Evolutionary conservation across 1,139 yeast genomes (phyloP).

Genomic region (Protomyces macrosporus): DNA sequence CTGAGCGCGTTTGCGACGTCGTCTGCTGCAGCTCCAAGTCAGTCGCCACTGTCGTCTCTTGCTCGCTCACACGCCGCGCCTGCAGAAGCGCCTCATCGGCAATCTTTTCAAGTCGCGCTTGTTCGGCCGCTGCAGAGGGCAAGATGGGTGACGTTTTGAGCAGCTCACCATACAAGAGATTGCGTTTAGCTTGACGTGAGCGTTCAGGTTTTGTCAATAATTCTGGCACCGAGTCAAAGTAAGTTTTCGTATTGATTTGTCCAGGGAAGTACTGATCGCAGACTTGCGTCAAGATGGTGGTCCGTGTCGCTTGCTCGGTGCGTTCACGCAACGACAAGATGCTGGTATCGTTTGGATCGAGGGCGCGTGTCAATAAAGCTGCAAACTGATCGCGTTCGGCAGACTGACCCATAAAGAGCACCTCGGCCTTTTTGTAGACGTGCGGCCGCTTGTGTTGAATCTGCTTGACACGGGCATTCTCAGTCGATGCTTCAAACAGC

Average conservation of each 20-base stretch:
- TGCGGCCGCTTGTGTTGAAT: neutral
- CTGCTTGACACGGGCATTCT: neutral
- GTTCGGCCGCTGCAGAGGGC: neutral
- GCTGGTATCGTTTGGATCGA: constrained; percentile 14
- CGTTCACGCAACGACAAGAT: constrained; percentile 20
- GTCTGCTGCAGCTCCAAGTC: neutral
- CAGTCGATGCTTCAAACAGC: neutral
- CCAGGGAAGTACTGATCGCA: constrained; percentile 19
- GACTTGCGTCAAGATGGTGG: constrained; percentile 17
- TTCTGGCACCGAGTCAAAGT: neutral
- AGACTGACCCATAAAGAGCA: neutral
- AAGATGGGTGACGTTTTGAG: neutral
- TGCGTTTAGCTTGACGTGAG: constrained; percentile 1
- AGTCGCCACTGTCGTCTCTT: neutral
- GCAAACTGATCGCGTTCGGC: neutral
- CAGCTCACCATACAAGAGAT: neutral
- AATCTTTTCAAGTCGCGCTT: neutral
- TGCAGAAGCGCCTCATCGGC: neutral
- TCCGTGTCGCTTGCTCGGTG: neutral
- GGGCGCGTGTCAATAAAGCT: neutral
- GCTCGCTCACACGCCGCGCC: no score
- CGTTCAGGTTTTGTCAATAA: constrained; percentile 14
- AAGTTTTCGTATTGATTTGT: neutral
- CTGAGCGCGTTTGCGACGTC: neutral
- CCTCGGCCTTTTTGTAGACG: constrained; percentile 2